Evolutionary conservation across 139 green algal genomes (phyloP).

Genomic region (Zygnema cylindricum): DNA sequence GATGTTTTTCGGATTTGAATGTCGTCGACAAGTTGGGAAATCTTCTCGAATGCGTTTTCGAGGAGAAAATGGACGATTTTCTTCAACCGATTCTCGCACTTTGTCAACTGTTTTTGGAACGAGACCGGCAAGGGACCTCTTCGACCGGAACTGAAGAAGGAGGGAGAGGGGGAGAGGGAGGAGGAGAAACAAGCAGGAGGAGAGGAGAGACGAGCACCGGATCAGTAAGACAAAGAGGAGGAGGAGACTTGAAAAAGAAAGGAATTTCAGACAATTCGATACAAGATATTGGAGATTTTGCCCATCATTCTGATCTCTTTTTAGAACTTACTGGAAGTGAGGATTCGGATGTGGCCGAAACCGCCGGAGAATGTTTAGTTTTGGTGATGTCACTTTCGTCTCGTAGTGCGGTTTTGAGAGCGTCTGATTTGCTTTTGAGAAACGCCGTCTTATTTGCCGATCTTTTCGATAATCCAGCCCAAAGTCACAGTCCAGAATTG

Average conservation of each 20-base stretch:
- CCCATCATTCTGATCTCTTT: conserved; percentile 17
- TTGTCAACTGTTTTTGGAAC: conserved; percentile 30
- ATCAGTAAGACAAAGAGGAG: not conserved
- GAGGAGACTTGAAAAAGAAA: not conserved
- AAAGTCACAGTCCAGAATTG: not conserved
- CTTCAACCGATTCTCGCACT: conserved; percentile 45
- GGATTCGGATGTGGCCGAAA: conserved; percentile 26
- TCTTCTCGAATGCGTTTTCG: conserved; percentile 40
- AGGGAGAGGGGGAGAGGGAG: not conserved
- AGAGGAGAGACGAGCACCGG: not conserved
- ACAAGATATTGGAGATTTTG: conserved; percentile 41
- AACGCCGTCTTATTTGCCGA: conserved; percentile 3
- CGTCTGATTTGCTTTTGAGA: not conserved
- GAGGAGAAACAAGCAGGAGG: not conserved
- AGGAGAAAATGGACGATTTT: conserved; percentile 46
- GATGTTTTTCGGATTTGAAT: conserved; percentile 47
- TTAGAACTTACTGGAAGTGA: conserved; percentile 27
- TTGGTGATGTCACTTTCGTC: conserved; percentile 9
- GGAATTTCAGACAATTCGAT: not conserved
- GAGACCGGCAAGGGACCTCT: conserved; percentile 25
- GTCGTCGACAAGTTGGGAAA: conserved; percentile 61
- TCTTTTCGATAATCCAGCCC: not conserved
- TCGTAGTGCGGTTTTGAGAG: not conserved
- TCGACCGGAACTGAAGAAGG: not conserved
- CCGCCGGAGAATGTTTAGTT: conserved; percentile 29